Percentiles rank a stretch among this genome's conserved stretches.
These are phyloP conservation scores for Xylaria sp. DNA, from an alignment of 2,329 filamentous ascomycete species.

Conservation along the genomic window DNA sequence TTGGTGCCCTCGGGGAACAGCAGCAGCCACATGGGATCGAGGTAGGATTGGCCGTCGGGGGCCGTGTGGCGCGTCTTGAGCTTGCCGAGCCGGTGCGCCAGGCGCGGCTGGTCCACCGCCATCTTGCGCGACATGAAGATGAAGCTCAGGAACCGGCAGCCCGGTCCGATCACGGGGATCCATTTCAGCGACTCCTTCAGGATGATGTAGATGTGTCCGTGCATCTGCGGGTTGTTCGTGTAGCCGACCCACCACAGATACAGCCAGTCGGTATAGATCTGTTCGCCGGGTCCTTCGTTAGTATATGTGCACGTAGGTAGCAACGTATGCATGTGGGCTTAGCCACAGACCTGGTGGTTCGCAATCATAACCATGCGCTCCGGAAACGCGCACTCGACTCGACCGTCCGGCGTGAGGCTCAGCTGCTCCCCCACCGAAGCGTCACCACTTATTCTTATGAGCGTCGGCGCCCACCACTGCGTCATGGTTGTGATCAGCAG, in stretches of 20 bases:
- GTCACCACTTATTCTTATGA: conserved; percentile 82
- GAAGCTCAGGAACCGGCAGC: conserved; percentile 86
- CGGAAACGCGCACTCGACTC: conserved; percentile 77
- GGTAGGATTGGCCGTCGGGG: conserved; percentile 56
- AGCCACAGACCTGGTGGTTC: conserved; percentile 70
- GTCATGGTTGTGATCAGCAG: conserved; percentile 79
- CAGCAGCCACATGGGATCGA: conserved; percentile 86
- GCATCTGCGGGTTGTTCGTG: conserved; percentile 72
- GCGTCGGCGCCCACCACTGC: conserved; percentile 84
- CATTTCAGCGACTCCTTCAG: conserved; percentile 84
- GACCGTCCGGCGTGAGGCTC: conserved; percentile 68
- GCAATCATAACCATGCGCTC: conserved; percentile 82
- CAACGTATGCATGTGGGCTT: not conserved
- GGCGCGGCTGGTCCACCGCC: conserved; percentile 75
- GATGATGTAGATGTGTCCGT: conserved; percentile 88
- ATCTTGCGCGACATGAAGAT: conserved; percentile 92
- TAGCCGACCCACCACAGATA: conserved; percentile 96
- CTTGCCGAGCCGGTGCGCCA: conserved; percentile 73
- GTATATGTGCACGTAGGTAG: conserved; percentile 4
- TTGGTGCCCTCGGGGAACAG: conserved; percentile 91
- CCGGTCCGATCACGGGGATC: conserved; percentile 77
- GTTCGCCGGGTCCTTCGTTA: conserved; percentile 34
- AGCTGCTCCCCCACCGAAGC: conserved; percentile 78
- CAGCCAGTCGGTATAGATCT: conserved; percentile 87
- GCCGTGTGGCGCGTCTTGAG: conserved; percentile 62